Base-by-base conservation (phyloP, 108 stramenopile species). In the Cyclostephanos tholiformis region DNA sequence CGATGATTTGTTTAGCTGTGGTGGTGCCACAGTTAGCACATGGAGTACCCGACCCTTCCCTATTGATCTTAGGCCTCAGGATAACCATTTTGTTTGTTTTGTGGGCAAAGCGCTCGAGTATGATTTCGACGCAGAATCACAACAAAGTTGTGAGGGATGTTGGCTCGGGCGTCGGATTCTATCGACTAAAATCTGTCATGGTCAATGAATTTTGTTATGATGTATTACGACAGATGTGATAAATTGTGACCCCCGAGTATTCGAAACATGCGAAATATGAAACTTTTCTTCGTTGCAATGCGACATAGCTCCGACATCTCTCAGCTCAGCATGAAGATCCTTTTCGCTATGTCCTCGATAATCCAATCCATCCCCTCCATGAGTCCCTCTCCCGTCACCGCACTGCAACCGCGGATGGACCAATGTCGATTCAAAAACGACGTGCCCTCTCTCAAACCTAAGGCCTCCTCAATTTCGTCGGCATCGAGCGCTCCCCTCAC, bases 311-410 rank as follows among this genome's bases (percentile, higher is more conserved):
- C 14, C 44, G 13, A 46, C 16, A 17, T 0, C 16, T 43, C 26
- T 75, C 78, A 87, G 58, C 82, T 78, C 69, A 87, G 77, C 83
- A 99, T 85, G 73, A 98, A 99, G 26, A 99, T 98, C 12, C 99
- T 77, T 41, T 82, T 85, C 2, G 88, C 84, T 60, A 99, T 96
- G 78, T 99, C 99, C 6, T 87, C 76, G 1, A 98, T 93, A 73
- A 98, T 86, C 98, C 98, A 99, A 72, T 97, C 99, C 62, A 99
- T 93, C 1, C 96, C 96, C 10, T 93, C 86, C 0, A 82, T 81
- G 7, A 99, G 88, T 20, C 99, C 99, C 29, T 88, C 88, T 17
- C 97, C 98, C 0, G 96, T 96, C 63, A 98, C 90, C 0, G 98
- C 99, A 72, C 95, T 96, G 71, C 98, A 99, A 25, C 86, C 77